Base-by-base conservation (phyloP, 1,284 basidiomycete species). In the Papiliotrema flavescens region DNA sequence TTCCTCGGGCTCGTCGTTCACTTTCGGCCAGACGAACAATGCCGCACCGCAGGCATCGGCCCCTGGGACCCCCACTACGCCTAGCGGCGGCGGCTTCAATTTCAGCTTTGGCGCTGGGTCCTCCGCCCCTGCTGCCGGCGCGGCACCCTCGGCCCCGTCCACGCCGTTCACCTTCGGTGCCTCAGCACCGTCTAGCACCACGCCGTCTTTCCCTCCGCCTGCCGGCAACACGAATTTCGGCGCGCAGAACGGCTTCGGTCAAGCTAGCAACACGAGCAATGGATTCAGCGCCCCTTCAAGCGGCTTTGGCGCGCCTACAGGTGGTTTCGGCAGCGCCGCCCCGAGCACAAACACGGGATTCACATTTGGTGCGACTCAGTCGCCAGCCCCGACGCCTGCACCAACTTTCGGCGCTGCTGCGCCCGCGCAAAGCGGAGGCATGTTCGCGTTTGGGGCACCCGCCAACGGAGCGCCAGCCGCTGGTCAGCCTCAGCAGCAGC, bases 91-190 rank as follows among this genome's bases (percentile, higher is more conserved):
- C 9, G 17, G 23, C 11, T 53, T 53, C 46, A 48, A 53, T 39
- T 53, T 53, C 32, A 46, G 20, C 40, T 35, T 26, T 6, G 20
- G 14, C 4, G 37, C 22, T 14, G 23, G 9, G 9, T n/a, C 13
- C 17, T 13, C 4, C 13, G 19, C 19, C 17, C 23, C 37, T 17
- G 20, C 48, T 22, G 19, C 20, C 4, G 51, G n/a, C 7, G 23
- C 51, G 8, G 20, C 44, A 1, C n/a, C 54, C 9, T 34, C 47
- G 23, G 26, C 39, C 24, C 28, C 48, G 1, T 35, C 42, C 20
- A 41, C 47, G 11, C 28, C 39, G 17, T 60, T 61, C 56, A 46
- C 53, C 2, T 61, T 61, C 32, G 60, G 60, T n/a, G 51, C 53
- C 2, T 32, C 49, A 0, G 24, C 46, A 6, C 32, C 42, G 1